Evolutionary conservation across 495 filamentous ascomycete species (phyloP), one percentile per base, ranked within the genome.

Genomic region (Aeminium ludgeri): DNA sequence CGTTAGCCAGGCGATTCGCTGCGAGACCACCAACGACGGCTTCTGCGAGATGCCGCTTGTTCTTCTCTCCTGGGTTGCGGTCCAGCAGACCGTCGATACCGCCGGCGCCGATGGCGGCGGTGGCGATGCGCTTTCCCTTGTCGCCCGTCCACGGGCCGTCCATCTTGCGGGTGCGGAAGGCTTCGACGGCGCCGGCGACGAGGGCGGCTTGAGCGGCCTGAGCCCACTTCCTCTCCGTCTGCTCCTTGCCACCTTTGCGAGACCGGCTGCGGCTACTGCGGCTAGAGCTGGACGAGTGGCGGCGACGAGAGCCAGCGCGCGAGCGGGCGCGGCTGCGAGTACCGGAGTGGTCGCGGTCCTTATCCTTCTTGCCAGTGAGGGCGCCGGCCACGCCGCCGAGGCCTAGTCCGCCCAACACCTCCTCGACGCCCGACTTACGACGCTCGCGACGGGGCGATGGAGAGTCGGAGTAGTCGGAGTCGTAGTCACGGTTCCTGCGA

Each of bases 141-240:
- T 76, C 74, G 34, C 85, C 86, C 27, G 70, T 76, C 81, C 82
- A 91, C 15, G 73, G 70, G 36, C 86, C 86, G 0, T 81, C 79
- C 35, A 84, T 78, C 50, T 89, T 91, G 55, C 84, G 80, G 29
- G 77, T 69, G 28, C 81, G 74, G 68, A 91, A 91, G 20, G 86
- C 86, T 62, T 92, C 83, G 17, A 82, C 73, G 8, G 83, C 86
- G 44, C 84, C 86, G 38, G 86, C 84, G 29, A 85, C 69, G 30
- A 92, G 59, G 6, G 86, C 87, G 15, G 86, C 84, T 58, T 81
- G 80, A 50, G 82, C 80, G 30, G 85, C 86, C 56, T 92, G 82
- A 43, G 80, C 70, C 51, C 89, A 75, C 43, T 80, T 82, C 40
- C 70, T 69, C 30, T 73, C 67, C 13, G 59, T 71, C 27, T 65